Base-by-base conservation (phyloP, 176 grass and related monocot genomes). In the Carex kokanica region DNA sequence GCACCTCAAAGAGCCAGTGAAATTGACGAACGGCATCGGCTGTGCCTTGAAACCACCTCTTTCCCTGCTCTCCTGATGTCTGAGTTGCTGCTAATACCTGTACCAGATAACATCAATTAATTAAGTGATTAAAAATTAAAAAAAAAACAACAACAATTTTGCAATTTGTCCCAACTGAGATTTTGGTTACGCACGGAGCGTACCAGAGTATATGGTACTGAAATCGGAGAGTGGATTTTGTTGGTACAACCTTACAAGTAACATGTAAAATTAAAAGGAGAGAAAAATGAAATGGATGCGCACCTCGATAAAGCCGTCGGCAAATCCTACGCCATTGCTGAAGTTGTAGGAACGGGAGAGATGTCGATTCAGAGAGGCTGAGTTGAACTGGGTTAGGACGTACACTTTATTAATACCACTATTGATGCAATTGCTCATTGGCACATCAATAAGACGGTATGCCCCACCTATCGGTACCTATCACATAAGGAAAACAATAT, bases 401-500 rank as follows among this genome's bases (percentile, higher is more conserved):
- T 98, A 98, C 66, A 93, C 89, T 88, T 93, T 98, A 84, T 93
- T 93, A 84, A 98, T 88, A 60, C 92, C 89, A 59, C 95, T 94
- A 75, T 98, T 94, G 16, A 93, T 98, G 85, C 95, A 98, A 88
- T 94, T 98, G 87, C 95, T 98, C 95, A 94, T 98, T 6, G 90
- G 92, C 78, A 98, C 92, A 83, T 98, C 92, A 81, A 97, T 92
- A 83, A 97, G 80, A 83, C 94, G 88, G 77, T 97, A 98, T 43
- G 89, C 85, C 14, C 95, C 95, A 11, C 95, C 95, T 64, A 98
- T 93, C 4, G 95, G 90, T 53, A 98, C 95, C 95, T 98, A 63
- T 21, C 56, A 27, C 61, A 18, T 1, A 57, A 41, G 4, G 36
- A 25, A 54, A 40, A 74, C 16, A 18, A 29, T 45, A 43, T 20